Conservation (phyloP, 2,329 filamentous ascomycete species). For the Nothomitra cinnamomea region DNA sequence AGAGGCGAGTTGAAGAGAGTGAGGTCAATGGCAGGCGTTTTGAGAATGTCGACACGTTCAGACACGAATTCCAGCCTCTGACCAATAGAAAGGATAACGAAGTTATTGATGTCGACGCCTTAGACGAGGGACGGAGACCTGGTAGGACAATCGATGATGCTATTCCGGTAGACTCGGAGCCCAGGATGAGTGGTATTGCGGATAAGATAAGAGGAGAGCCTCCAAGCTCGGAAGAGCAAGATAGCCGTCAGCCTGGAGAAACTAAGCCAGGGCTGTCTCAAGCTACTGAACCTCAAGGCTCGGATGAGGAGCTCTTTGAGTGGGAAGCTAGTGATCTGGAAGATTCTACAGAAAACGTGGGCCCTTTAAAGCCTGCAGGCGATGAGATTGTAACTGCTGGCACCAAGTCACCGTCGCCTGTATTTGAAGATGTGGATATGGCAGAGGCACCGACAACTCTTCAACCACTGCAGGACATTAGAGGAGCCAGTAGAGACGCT, state of each 20-base stretch:
- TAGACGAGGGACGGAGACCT: slow-evolving; percentile 17
- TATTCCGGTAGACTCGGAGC: slow-evolving; percentile 7
- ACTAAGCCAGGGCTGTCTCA: slow-evolving; percentile 8
- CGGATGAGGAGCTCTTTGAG: slow-evolving; percentile 24
- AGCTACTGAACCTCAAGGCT: not conserved
- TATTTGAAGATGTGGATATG: slow-evolving; percentile 33
- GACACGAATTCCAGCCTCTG: not conserved
- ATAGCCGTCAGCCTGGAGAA: not conserved
- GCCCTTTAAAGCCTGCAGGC: not conserved
- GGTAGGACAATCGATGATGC: slow-evolving; percentile 18
- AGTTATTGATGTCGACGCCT: slow-evolving; percentile 38
- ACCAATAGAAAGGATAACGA: slow-evolving; percentile 22
- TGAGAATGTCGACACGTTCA: not conserved
- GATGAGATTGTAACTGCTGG: not conserved
- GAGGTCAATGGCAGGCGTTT: slow-evolving; percentile 38
- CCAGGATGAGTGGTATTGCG: slow-evolving; percentile 27
- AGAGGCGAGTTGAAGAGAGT: slow-evolving; percentile 38
- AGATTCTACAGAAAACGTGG: not conserved
- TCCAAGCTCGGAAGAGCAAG: slow-evolving; percentile 14
- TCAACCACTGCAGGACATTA: not conserved
- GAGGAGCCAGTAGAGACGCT: not conserved
- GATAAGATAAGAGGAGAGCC: slow-evolving; percentile 26
- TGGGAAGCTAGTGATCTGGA: slow-evolving; percentile 37
- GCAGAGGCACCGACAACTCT: slow-evolving; percentile 10
- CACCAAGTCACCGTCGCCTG: slow-evolving; percentile 26